Conservation (phyloP, 495 filamentous ascomycete genomes). For the Xylaria bambusicola region DNA sequence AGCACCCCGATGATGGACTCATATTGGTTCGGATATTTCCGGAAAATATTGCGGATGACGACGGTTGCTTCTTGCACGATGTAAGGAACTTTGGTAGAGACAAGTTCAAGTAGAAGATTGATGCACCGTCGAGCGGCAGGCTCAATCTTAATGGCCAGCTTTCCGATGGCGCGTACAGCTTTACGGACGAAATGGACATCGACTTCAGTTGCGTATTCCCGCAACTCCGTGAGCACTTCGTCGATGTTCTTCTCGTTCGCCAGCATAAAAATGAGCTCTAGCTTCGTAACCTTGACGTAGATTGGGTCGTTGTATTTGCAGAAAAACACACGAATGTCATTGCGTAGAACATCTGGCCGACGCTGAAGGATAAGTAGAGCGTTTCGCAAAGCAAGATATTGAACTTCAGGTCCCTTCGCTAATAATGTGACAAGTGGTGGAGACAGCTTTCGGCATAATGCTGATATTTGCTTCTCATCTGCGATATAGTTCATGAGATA, state of each 20-base stretch:
- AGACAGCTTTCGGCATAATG: slow-evolving; percentile 88
- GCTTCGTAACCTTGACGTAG: slow-evolving; percentile 98
- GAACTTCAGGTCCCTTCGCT: slow-evolving; percentile 94
- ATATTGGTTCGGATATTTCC: slow-evolving; percentile 98
- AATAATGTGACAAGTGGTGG: slow-evolving; percentile 93
- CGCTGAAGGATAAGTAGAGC: slow-evolving; percentile 92
- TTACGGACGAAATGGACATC: slow-evolving; percentile 99
- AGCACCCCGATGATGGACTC: slow-evolving; percentile 95
- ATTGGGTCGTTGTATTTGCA: slow-evolving; percentile 99
- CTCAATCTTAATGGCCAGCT: slow-evolving; percentile 98
- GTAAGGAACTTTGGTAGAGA: slow-evolving; percentile 98
- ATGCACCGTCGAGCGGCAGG: slow-evolving; percentile 89
- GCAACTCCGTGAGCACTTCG: slow-evolving; percentile 89
- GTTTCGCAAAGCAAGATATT: slow-evolving; percentile 94
- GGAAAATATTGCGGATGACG: slow-evolving; percentile 98
- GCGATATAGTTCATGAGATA: slow-evolving; percentile 99
- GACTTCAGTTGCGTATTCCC: slow-evolving; percentile 98
- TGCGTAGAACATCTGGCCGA: slow-evolving; percentile 88
- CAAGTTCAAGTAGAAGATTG: slow-evolving; percentile 86
- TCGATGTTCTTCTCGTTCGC: slow-evolving; percentile 95
- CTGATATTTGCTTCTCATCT: slow-evolving; percentile 86
- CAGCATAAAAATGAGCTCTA: slow-evolving; percentile 99
- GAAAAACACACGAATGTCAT: slow-evolving; percentile 98
- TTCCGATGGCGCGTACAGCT: slow-evolving; percentile 95
- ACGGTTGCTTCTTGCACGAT: slow-evolving; percentile 99